Base-by-base conservation (phyloP, 495 filamentous ascomycete genomes). In the Stereocaulon alpinum region DNA sequence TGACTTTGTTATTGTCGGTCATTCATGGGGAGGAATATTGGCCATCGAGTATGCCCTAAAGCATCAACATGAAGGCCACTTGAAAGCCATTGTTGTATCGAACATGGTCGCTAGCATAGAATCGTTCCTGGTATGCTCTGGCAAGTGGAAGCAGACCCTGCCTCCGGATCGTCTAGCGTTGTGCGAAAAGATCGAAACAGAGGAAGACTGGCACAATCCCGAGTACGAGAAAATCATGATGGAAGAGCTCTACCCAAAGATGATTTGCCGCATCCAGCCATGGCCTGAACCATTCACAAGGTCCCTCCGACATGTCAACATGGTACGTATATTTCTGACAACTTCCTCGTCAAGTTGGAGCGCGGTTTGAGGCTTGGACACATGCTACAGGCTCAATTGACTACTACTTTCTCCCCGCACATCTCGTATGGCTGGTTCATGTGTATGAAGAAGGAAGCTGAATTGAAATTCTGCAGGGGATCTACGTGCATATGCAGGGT, bases 161-260 rank as follows among this genome's bases (percentile, higher is more conserved):
- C 51, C 59, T 47, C 40, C 50, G 17, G 50, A 61, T 15, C 34
- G 54, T 24, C 18, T 61, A 17, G 29, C 51, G 22, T 37, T 45
- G 41, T 40, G 51, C 18, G 50, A 61, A 20, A 51, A 61, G 34
- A 61, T 61, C 24, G 59, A 61, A 27, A 2, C 6, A 11, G 59
- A 52, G 27, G 59, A 34, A 29, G 59, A 61, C 37, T 61, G 59
- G 59, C 40, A 61, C 15, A 61, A 61, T 18, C 59, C 59, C 30
- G 50, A 56, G 30, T 61, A 61, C 41, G 59, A 61, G 24, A 41
- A 52, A 10, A 61, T 61, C n/a, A 61, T 61, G 59, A 61, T 61
- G 59, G 59, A 61, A 9, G 59, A 55, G 32, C 34, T 61, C 18
- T 61, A 61, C 20, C 50, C 59, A 7, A 61, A 55, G 29, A 55